Conservation (phyloP, 345 rosid species). For the Corchorus capsularis region DNA sequence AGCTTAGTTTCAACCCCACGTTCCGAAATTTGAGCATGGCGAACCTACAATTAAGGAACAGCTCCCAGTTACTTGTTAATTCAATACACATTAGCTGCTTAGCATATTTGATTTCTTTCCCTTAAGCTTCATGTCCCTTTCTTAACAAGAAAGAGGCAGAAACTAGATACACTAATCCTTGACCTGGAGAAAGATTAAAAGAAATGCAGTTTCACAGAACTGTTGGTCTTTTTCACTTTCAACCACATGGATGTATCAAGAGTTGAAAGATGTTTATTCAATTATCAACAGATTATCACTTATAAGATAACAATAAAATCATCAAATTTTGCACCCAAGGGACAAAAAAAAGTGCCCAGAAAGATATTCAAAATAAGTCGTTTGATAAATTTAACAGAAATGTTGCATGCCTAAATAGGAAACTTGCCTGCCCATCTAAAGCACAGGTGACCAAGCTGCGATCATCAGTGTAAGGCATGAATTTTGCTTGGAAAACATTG, state of each 20-base stretch:
- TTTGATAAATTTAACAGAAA: not conserved
- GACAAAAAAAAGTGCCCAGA: not conserved
- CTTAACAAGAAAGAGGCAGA: not conserved
- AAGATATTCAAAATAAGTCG: not conserved
- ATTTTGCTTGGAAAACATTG: conserved; percentile 86
- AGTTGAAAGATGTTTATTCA: not conserved
- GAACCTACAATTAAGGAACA: conserved; percentile 48
- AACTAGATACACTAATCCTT: not conserved
- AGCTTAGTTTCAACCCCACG: conserved; percentile 61
- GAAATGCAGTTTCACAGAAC: not conserved
- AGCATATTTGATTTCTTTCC: not conserved
- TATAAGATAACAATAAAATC: not conserved
- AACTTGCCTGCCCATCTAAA: conserved; percentile 79
- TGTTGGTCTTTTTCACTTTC: not conserved
- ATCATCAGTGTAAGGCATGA: conserved; percentile 82
- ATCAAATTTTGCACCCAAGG: not conserved
- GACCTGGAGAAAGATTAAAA: not conserved
- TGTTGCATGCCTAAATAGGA: conserved; percentile 5
- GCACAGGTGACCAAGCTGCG: conserved; percentile 85
- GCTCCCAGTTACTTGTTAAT: not conserved
- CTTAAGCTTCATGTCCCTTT: not conserved
- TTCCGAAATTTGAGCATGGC: conserved; percentile 73
- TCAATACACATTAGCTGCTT: not conserved
- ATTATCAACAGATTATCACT: not conserved
- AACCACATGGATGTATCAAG: conserved; percentile 1